Base-by-base conservation (phyloP, 805 yeast species). In the Candida awuae region DNA sequence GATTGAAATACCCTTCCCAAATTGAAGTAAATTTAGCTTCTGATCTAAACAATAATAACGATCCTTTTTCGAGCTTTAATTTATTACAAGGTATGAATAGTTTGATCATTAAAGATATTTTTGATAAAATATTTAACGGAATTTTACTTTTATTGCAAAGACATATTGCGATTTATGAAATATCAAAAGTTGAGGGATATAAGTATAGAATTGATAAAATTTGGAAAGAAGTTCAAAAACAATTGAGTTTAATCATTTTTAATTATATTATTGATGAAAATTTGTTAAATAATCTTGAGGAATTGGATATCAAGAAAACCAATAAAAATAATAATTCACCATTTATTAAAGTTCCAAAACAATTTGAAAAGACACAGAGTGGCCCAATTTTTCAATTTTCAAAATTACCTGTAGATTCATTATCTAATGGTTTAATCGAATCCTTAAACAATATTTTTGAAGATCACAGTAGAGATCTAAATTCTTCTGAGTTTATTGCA, bases 61-160 rank as follows among this genome's bases (percentile, higher is more conserved):
- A 58, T 27, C 56, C 62, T 45, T 70, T 67, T 6, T 43, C 60
- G 2, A 31, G 25, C 15, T 41, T 45, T 8, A 36, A 44, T 13
- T 49, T 65, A 8, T 51, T 64, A 38, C 68, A 70, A 42, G 80
- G 77, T 42, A 30, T 49, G 29, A 49, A 47, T 26, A 35, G 63
- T 0, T 56, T 70, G 0, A 68, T 84, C 1, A 60, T 87, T 23
- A 75, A 79, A 46, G 86, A 84, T 45, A 67, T 86, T 29, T 81
- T 83, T 46, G 75, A 83, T 57, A 67, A 76, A 8, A 66, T 85
- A n/a, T 86, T 82, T 51, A 64, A 75, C 21, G 78, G 76, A 54
- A 58, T 76, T 37, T 59, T 80, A 29, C 68, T 77, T 18, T 75
- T 83, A 4, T 58, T 85, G 15, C 92, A 84, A 60, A 71, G 74